Evolutionary conservation across 495 filamentous ascomycete species (phyloP), one percentile per base, ranked within the genome.

Genomic region (Aspergillus coremiiformis): DNA sequence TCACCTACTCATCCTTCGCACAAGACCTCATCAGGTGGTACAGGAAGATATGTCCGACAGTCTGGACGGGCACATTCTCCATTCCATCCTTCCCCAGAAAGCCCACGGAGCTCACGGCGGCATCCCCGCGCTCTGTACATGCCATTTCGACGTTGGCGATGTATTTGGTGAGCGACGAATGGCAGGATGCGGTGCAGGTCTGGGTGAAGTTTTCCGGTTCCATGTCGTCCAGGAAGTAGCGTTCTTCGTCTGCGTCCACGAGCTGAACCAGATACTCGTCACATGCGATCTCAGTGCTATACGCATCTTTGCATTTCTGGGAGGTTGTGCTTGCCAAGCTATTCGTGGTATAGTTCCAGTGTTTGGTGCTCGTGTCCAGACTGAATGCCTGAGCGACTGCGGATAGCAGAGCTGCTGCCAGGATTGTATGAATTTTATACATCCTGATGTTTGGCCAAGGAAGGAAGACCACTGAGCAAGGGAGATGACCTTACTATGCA

Each of bases 261-360:
- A 67, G 39, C 46, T 58, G 43, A 23, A 66, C 23, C 23, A 67
- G 60, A 14, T 53, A 61, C 21, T 62, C 56, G 43, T 64, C 58
- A 33, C 65, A 67, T 23, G 61, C 32, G 49, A 65, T 67, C 29
- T 42, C 56, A 41, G 65, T 58, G 39, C 63, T 64, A 47, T 66
- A 68, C 24, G 65, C 65, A 2, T 62, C 55, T 44, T 66, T 66
- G 55, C 63, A 68, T 44, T 53, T 45, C 43, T 64, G 55, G 7
- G 65, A 68, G 0, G 65, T 68, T 1, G 58, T 59, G 43, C 48
- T 47, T 42, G 59, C 61, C 9, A 68, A 39, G 47, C 60, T 56
- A 42, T 55, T 51, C 32, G 60, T 61, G 27, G 65, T 65, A 32
- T 67, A 67, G 42, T 55, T 56, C 63, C 61, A 66, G 53, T 53